Evolutionary conservation across 495 filamentous ascomycete genomes (phyloP).

Genomic region (Tetracladium marchalianum): DNA sequence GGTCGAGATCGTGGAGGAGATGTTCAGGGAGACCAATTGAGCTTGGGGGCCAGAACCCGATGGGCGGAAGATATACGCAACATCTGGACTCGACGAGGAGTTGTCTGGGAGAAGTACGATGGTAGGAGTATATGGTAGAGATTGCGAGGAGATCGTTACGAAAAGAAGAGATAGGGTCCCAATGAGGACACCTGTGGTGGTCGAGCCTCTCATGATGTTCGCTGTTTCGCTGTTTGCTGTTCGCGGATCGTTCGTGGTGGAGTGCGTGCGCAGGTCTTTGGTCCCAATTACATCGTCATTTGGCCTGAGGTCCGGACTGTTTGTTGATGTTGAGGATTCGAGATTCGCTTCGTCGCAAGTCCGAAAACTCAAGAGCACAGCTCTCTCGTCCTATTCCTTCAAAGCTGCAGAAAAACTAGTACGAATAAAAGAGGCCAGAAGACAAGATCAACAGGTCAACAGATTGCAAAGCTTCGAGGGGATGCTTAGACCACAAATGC

Average conservation of each 20-base stretch:
- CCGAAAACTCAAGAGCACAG: constrained; percentile 8
- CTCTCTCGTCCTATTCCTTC: neutral
- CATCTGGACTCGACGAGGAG: constrained; percentile 37
- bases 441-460: neutral
- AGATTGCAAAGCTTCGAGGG: too few relatives aligned
- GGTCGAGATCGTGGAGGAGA: constrained; percentile 43
- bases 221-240: too few relatives aligned
- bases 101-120: constrained; percentile 50
- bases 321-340: neutral
- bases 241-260: too few relatives aligned
- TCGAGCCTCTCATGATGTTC: constrained; percentile 12
- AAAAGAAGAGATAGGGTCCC: constrained; percentile 4
- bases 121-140: constrained; percentile 68
- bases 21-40: constrained; percentile 50
- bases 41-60: constrained; percentile 24
- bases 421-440: neutral
- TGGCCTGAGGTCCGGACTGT: neutral
- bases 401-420: neutral
- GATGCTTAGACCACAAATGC: constrained; percentile 3
- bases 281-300: constrained; percentile 8
- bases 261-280: neutral
- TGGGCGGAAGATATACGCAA: constrained; percentile 25
- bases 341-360: too few relatives aligned
- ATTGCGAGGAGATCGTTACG: constrained; percentile 18
- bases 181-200: constrained; percentile 6